These are phyloP conservation scores for Gentiana dahurica DNA, from an alignment of 257 asterid species.

Conservation along the genomic window DNA sequence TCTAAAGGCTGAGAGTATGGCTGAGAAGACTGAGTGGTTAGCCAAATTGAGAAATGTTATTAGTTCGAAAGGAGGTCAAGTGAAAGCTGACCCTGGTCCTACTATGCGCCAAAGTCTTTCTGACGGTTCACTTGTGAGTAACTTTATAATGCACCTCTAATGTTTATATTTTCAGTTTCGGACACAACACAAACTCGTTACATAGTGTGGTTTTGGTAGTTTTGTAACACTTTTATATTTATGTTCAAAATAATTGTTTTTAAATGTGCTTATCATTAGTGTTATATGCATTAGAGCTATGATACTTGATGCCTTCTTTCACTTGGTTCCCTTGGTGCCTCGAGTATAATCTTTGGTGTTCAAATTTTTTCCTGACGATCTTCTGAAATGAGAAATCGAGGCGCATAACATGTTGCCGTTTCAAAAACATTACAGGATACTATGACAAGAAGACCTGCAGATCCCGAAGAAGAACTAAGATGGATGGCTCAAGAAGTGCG, in stretches of 20 bases:
- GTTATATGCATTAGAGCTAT: neutral
- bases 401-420: neutral
- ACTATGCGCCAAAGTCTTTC: constrained; percentile 71
- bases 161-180: neutral
- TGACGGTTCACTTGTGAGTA: constrained; percentile 86
- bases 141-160: constrained; percentile 1
- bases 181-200: no score
- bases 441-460: constrained; percentile 77
- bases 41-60: constrained; percentile 60
- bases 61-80: constrained; percentile 84
- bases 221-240: neutral
- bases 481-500: constrained; percentile 99
- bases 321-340: neutral
- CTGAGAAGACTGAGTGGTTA: constrained; percentile 70
- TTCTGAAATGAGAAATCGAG: neutral
- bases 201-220: neutral
- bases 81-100: constrained; percentile 62
- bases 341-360: neutral
- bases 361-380: neutral
- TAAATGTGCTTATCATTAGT: neutral
- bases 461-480: constrained; percentile 94
- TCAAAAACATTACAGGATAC: constrained; percentile 44
- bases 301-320: neutral
- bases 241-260: neutral
- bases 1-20: constrained; percentile 71